Percentiles rank a stretch among this genome's conserved stretches.
phyloP scores from a whole-genome alignment of 2,329 filamentous ascomycete species.

The Monilinia polystroma region DNA sequence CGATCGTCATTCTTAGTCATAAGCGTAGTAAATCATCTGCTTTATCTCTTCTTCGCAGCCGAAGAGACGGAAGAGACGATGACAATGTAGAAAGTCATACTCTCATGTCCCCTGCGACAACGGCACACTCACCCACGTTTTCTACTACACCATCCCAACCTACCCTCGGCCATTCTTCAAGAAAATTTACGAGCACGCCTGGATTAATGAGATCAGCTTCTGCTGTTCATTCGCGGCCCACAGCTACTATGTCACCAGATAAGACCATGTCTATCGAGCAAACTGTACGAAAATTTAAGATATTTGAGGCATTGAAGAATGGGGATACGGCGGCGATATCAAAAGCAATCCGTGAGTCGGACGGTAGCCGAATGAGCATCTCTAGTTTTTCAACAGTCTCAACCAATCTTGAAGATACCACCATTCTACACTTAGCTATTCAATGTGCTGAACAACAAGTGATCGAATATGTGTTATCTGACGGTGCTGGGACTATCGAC shows the following conservation, averaged over 20 bases:
- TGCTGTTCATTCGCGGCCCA: constrained; percentile 4
- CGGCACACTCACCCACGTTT: constrained; percentile 32
- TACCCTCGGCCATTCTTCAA: constrained; percentile 34
- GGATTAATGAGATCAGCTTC: constrained; percentile 36
- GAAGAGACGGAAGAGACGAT: constrained; percentile 43
- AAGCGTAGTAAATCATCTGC: constrained; percentile 57
- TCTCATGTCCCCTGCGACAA: constrained; percentile 33
- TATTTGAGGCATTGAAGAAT: constrained; percentile 87
- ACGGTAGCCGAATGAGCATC: constrained; percentile 44
- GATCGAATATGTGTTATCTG: constrained; percentile 89
- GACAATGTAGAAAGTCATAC: constrained; percentile 39
- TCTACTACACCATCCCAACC: constrained; percentile 28
- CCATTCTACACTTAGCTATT: constrained; percentile 87
- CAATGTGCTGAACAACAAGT: constrained; percentile 93
- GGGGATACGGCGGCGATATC: constrained; percentile 90
- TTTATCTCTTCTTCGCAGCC: constrained; percentile 51
- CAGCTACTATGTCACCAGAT: constrained; percentile 33
- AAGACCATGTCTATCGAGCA: constrained; percentile 69
- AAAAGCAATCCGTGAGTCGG: constrained; percentile 72
- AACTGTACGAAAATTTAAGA: constrained; percentile 88
- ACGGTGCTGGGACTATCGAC: constrained; percentile 66
- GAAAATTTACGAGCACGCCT: constrained; percentile 35
- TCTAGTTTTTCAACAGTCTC: constrained; percentile 41
- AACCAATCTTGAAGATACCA: constrained; percentile 71
- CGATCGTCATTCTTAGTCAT: constrained; percentile 31